Conservation (phyloP, 2,329 filamentous ascomycete species). For the Fusarium goolgardi region DNA sequence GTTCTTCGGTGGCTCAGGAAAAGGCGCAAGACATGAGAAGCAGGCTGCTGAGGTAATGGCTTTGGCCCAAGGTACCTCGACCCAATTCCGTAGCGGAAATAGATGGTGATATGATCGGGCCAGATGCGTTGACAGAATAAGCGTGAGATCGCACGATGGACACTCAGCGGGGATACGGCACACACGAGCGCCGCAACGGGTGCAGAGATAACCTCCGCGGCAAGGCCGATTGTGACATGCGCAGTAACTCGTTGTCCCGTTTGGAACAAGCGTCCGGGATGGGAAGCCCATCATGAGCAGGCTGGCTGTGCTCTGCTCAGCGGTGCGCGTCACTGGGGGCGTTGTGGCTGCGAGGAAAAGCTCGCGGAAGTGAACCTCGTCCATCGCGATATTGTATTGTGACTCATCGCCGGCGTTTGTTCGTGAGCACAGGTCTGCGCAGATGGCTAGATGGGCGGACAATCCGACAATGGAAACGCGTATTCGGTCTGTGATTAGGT, state of each 20-base stretch:
- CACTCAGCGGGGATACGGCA: slow-evolving; percentile 92
- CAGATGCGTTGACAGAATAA: slow-evolving; percentile 93
- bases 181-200: slow-evolving; percentile 87
- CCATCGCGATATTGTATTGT: slow-evolving; percentile 84
- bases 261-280: slow-evolving; percentile 79
- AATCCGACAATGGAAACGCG: slow-evolving; percentile 90
- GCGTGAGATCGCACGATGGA: slow-evolving; percentile 87
- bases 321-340: slow-evolving; percentile 81
- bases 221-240: slow-evolving; percentile 89
- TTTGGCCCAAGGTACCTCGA: slow-evolving; percentile 84
- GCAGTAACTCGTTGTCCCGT: slow-evolving; percentile 77
- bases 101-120: slow-evolving; percentile 94
- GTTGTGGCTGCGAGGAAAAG: slow-evolving; percentile 90
- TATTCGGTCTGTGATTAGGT: slow-evolving; percentile 83
- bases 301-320: slow-evolving; percentile 67
- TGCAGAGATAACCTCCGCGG: slow-evolving; percentile 89
- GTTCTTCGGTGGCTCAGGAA: slow-evolving; percentile 64
- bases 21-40: slow-evolving; percentile 79
- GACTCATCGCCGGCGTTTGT: slow-evolving; percentile 85
- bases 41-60: slow-evolving; percentile 74
- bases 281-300: slow-evolving; percentile 99
- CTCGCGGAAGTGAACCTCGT: slow-evolving; percentile 82
- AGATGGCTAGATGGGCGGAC: slow-evolving; percentile 91
- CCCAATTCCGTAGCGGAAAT: slow-evolving; percentile 90
- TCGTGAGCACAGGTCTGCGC: slow-evolving; percentile 84